A percentile compares a stretch with the other conserved stretches of the same genome.
These are phyloP conservation scores for Vitis hybrid DNA, from an alignment of 177 flowering plant genomes.

Conservation along the genomic window DNA sequence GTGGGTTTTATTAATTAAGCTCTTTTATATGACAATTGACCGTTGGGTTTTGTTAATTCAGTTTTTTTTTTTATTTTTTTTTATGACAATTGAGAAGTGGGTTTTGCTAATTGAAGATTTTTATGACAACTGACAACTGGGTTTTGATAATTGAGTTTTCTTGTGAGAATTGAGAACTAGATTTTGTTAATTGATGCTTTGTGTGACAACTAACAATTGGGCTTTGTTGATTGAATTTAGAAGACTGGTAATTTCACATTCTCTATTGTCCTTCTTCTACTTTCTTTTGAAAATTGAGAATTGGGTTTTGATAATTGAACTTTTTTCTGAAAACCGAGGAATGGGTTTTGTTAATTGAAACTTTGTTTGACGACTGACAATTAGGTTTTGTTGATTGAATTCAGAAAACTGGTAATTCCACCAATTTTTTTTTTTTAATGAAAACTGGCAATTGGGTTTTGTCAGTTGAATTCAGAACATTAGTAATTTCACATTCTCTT, in stretches of 20 bases:
- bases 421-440: no score
- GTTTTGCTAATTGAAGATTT: no score
- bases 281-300: neutral
- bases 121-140: no score
- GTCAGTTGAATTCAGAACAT: slow-evolving; percentile 33
- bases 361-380: slow-evolving; percentile 2
- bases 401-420: no score
- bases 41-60: neutral
- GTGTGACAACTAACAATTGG: slow-evolving; percentile 4
- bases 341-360: slow-evolving; percentile 5
- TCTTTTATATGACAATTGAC: no score
- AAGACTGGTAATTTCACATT: slow-evolving; percentile 43
- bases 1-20: no score
- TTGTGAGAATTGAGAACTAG: no score
- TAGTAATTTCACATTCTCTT: slow-evolving; percentile 31
- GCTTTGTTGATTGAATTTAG: slow-evolving; percentile 24
- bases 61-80: neutral
- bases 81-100: neutral
- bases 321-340: no score
- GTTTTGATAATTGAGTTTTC: no score
- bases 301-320: slow-evolving; percentile 6
- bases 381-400: no score
- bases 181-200: slow-evolving; percentile 2
- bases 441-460: no score
- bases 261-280: no score